Evolutionary conservation across 2,329 filamentous ascomycete genomes (phyloP), one percentile per base, ranked within the genome.

Genomic region (Fusarium torulosum): DNA sequence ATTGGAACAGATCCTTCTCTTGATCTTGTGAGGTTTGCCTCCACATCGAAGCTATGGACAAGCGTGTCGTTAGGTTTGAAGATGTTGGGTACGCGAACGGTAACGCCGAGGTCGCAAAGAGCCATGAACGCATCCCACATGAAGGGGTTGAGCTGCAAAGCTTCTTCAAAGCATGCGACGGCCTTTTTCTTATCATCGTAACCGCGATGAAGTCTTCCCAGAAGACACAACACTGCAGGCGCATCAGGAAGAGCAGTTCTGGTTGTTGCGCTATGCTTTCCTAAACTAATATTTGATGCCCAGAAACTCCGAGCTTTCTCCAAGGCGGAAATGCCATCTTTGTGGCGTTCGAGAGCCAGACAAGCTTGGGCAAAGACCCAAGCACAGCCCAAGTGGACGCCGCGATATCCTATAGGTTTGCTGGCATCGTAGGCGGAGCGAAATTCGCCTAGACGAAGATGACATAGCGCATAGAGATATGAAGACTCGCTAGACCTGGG

Each of bases 91-190:
- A 96, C 89, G 56, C 92, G 89, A 54, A 98, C 85, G 69, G 89
- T 90, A 43, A 93, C 90, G 6, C 93, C 92, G 89, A 88, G 92
- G 75, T 97, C 94, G 76, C 94, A 97, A 9, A 99, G 85, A 17
- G 88, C 91, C 21, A 90, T 89, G 74, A 98, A 98, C 1, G 95
- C 94, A 82, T 99, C 96, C 96, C 96, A 99, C 87, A 97, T 96
- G 79, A 98, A 95, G 2, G 96, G 94, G 74, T 98, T 99, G 54
- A 90, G 79, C 79, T 94, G 96, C 72, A 99, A 82, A 7, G 94
- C 89, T 62, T 96, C 93, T 70, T 97, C 93, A 75, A 96, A 98
- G 77, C 88, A 93, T 69, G 91, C 87, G 17, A 95, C 89, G 9
- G 96, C 94, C 78, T 92, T 94, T 71, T 91, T 91, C 74, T 91